Conservation (phyloP, 176 grass and related monocot species). For the Thalia dealbata region DNA sequence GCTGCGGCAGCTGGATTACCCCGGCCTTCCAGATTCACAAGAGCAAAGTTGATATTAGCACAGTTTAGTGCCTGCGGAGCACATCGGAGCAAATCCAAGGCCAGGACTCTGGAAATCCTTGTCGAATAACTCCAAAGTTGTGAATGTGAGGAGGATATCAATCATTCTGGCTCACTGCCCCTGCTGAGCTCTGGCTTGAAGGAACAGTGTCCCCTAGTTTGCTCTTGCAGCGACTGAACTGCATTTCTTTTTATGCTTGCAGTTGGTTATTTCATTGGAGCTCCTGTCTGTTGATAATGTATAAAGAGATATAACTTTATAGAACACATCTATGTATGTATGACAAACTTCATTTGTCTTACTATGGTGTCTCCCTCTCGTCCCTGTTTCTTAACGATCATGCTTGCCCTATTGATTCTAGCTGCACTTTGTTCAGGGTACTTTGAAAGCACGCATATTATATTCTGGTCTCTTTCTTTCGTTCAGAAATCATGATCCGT, state of each 20-base stretch:
- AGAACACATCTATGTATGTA: too few relatives aligned
- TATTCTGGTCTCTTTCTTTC: too few relatives aligned
- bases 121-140: background rate
- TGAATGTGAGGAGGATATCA: background rate
- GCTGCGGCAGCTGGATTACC: conserved; percentile 83
- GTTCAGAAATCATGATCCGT: too few relatives aligned
- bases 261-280: background rate
- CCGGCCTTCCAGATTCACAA: conserved; percentile 88
- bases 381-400: too few relatives aligned
- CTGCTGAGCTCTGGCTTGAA: background rate
- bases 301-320: too few relatives aligned
- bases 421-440: too few relatives aligned
- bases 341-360: too few relatives aligned
- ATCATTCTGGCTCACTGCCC: background rate
- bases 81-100: background rate
- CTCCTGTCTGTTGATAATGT: background rate
- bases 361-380: too few relatives aligned
- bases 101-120: background rate
- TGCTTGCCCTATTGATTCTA: too few relatives aligned
- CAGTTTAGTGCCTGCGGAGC: conserved; percentile 9
- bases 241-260: background rate
- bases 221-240: background rate
- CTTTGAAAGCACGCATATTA: too few relatives aligned
- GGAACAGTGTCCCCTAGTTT: background rate
- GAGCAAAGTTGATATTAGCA: conserved; percentile 82